phyloP scores from a whole-genome alignment of 139 green algal genomes.

The Picochlorum costavermella region DNA sequence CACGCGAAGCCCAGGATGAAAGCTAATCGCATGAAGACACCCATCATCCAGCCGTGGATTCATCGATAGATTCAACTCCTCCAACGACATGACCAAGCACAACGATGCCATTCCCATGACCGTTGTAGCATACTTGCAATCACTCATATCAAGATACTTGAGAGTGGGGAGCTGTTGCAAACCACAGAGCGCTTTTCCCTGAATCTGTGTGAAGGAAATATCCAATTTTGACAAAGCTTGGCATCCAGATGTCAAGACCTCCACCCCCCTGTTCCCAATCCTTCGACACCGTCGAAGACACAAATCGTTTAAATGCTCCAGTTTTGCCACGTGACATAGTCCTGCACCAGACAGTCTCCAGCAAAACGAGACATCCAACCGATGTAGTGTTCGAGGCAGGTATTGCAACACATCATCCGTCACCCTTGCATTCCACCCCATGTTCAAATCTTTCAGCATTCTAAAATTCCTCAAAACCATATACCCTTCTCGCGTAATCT shows the following conservation, averaged over 20 bases:
- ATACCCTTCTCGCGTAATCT: constrained; percentile 5
- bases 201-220: not conserved
- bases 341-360: not conserved
- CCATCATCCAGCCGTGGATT: not conserved
- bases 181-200: not conserved
- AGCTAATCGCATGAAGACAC: constrained; percentile 3
- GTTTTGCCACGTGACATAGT: not conserved
- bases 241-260: not conserved
- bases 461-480: constrained; percentile 8
- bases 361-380: constrained; percentile 6
- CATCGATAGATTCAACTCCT: not conserved
- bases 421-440: constrained; percentile 28
- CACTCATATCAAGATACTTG: not conserved
- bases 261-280: not conserved
- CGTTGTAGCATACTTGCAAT: not conserved
- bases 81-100: not conserved
- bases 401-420: constrained; percentile 4
- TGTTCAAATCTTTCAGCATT: constrained; percentile 13
- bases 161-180: not conserved
- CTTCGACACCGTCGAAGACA: not conserved
- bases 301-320: not conserved
- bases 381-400: not conserved
- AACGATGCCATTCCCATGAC: not conserved
- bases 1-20: not conserved
- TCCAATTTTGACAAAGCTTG: not conserved